Percentiles rank a stretch among this genome's conserved stretches.
Conservation (phyloP, 805 yeast genomes). For the Kazachstania psychrophila region DNA sequence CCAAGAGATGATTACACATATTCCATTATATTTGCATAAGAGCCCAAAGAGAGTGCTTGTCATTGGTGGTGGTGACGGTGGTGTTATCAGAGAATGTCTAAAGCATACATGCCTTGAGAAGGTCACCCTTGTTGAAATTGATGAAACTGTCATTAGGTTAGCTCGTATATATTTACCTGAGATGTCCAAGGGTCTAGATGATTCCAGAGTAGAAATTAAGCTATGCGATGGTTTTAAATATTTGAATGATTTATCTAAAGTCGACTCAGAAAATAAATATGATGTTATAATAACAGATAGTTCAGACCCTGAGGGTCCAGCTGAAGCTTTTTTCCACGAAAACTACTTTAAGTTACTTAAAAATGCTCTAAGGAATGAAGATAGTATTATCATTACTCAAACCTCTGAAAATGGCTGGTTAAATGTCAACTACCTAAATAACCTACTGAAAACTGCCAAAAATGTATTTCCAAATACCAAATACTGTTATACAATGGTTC, state of each 20-base stretch:
- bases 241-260: slow-evolving; percentile 35
- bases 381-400: slow-evolving; percentile 70
- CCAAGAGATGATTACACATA: slow-evolving; percentile 84
- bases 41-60: slow-evolving; percentile 69
- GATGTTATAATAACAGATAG: slow-evolving; percentile 89
- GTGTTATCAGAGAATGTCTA: slow-evolving; percentile 79
- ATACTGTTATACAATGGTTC: slow-evolving; percentile 74
- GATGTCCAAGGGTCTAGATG: slow-evolving; percentile 61
- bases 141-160: slow-evolving; percentile 67
- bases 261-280: slow-evolving; percentile 38
- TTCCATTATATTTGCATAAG: slow-evolving; percentile 71
- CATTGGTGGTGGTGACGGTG: slow-evolving; percentile 96
- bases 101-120: slow-evolving; percentile 58
- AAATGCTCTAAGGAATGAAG: slow-evolving; percentile 48
- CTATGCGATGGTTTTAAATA: slow-evolving; percentile 80
- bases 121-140: slow-evolving; percentile 82
- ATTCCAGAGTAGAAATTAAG: slow-evolving; percentile 56
- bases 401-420: slow-evolving; percentile 71
- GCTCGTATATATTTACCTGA: slow-evolving; percentile 63
- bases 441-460: slow-evolving; percentile 40
- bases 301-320: slow-evolving; percentile 94
- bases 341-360: slow-evolving; percentile 62
- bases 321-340: slow-evolving; percentile 75
- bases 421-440: slow-evolving; percentile 43
- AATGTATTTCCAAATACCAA: slow-evolving; percentile 52